A percentile compares a stretch with the other conserved stretches of the same genome.
These are phyloP conservation scores for Phytophthora pisi DNA, from an alignment of 352 stramenopile genomes.

Conservation along the genomic window DNA sequence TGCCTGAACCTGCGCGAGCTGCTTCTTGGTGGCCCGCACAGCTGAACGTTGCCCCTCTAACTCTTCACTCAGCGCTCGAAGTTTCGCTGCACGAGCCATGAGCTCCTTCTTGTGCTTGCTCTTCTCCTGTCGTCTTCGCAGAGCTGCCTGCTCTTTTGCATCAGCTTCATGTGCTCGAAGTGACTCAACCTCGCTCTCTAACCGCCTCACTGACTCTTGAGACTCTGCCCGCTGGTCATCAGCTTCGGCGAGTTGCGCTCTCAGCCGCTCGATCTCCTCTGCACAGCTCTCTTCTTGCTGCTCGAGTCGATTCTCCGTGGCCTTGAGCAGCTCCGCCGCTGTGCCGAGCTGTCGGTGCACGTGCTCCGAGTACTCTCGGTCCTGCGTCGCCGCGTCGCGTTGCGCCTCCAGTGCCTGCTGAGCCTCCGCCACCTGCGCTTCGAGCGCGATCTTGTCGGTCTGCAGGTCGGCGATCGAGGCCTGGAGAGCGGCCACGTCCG, in stretches of 20 bases:
- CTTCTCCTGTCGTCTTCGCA: constrained; percentile 28
- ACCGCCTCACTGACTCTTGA: background rate
- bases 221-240: constrained; percentile 20
- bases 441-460: constrained; percentile 44
- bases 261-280: constrained; percentile 26
- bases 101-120: constrained; percentile 41
- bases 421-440: constrained; percentile 20
- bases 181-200: constrained; percentile 34
- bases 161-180: constrained; percentile 6
- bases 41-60: constrained; percentile 44
- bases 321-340: constrained; percentile 60
- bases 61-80: constrained; percentile 33
- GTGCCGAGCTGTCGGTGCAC: constrained; percentile 69
- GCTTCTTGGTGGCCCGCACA: constrained; percentile 46
- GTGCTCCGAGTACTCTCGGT: constrained; percentile 61
- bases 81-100: constrained; percentile 23
- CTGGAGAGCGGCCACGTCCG: constrained; percentile 59
- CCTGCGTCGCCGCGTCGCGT: constrained; percentile 34
- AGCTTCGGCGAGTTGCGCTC: constrained; percentile 11
- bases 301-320: constrained; percentile 56
- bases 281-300: constrained; percentile 41
- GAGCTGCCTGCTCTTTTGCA: constrained; percentile 37
- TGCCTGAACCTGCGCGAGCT: constrained; percentile 28
- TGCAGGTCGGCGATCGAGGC: constrained; percentile 44
- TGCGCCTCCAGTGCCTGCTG: constrained; percentile 30